These are phyloP conservation scores for Trypanosoma grayi DNA, from an alignment of 208 protist genomes.

Conservation along the genomic window DNA sequence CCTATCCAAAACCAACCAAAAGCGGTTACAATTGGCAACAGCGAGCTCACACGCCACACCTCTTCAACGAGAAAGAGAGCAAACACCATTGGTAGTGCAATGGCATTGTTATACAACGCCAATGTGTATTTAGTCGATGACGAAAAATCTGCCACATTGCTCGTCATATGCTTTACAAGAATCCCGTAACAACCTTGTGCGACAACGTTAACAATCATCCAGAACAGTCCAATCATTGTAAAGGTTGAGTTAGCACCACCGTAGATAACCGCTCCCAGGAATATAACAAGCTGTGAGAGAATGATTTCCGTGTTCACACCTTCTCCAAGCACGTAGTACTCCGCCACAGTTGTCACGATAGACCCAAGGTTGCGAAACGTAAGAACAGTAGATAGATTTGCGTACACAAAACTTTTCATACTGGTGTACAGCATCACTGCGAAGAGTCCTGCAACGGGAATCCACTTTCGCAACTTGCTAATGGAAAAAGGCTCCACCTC, in stretches of 20 bases:
- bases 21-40: constrained; percentile 5
- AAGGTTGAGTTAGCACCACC: constrained; percentile 19
- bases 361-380: constrained; percentile 31
- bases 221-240: constrained; percentile 21
- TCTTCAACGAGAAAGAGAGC: constrained; percentile 18
- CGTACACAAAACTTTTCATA: constrained; percentile 43
- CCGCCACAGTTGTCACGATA: constrained; percentile 33
- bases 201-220: constrained; percentile 30
- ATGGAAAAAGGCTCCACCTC: constrained; percentile 13
- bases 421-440: constrained; percentile 39
- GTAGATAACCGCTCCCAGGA: constrained; percentile 32
- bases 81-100: constrained; percentile 28
- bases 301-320: constrained; percentile 29
- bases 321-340: constrained; percentile 30
- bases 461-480: constrained; percentile 15
- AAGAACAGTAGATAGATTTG: constrained; percentile 27
- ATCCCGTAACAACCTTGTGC: constrained; percentile 31
- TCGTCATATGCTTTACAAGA: constrained; percentile 29
- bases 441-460: constrained; percentile 34
- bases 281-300: constrained; percentile 28
- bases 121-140: constrained; percentile 35
- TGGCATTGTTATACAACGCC: constrained; percentile 33
- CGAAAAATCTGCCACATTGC: constrained; percentile 15
- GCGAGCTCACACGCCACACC: neutral
- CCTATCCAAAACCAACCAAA: constrained; percentile 32